Base-by-base conservation (phyloP, 768 basidiomycete genomes). In the Termitomyces sp. region DNA sequence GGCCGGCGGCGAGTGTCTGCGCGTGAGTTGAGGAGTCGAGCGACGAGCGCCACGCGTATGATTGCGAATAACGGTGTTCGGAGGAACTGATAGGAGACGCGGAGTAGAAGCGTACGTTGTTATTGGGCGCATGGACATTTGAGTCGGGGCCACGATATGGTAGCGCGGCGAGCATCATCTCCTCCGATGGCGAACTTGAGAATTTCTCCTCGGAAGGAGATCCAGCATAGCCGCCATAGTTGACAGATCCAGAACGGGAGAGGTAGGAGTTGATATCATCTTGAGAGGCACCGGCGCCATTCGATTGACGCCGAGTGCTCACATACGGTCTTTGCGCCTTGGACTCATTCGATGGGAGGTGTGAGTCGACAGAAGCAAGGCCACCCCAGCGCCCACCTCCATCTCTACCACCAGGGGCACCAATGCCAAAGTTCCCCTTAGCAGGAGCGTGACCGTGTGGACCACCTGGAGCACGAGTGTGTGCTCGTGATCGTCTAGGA, bases 181-280 rank as follows among this genome's bases (percentile, higher is more conserved):
- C 65, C 6, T 65, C 67, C 3, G 63, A 57, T 36, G 60, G 60
- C 1, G 57, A 46, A 32, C 63, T 42, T 16, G 59, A 54, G 24
- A 65, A 63, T 51, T 68, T 68, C 35, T 68, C 67, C 22, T 65
- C 64, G 9, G 62, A 65, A 24, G 64, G 64, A 7, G 62, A 62
- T 44, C 55, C 54, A 20, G 38, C 28, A 44, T 58, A 62, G 36
- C 56, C 58, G 11, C 58, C 50, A 11, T 49, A 52, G 11, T 58
- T 36, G n/a, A 50, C 45, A 7, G 61, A 65, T 20, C 65, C 62
- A 4, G 65, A 54, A 24, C 57, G 56, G 18, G 64, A 60, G 18
- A 55, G 57, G 36, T 62, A 63, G 18, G 61, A 57, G 9, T 58
- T 58, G 39, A 58, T 57, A 35, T 65, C 59, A n/a, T 61, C 63